Conservation (phyloP, 352 stramenopile genomes). For the Phytopythium mirpurense region DNA sequence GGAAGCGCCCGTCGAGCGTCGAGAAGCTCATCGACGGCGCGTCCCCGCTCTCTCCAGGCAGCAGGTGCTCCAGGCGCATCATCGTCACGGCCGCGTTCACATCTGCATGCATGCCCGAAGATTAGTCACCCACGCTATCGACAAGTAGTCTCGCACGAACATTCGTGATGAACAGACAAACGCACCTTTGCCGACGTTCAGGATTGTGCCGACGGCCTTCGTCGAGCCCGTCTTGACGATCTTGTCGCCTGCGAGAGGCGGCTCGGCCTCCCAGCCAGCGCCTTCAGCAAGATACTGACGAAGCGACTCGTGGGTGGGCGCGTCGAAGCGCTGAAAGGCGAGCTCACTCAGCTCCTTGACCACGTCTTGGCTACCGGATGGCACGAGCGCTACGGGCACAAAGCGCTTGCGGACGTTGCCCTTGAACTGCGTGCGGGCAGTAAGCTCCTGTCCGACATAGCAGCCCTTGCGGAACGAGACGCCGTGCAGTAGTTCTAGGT, state of each 20-base stretch:
- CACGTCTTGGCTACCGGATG: slow-evolving; percentile 41
- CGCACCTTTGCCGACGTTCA: slow-evolving; percentile 32
- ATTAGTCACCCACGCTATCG: not conserved
- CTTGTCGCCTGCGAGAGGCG: slow-evolving; percentile 33
- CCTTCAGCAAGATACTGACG: slow-evolving; percentile 39
- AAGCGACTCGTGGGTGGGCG: slow-evolving; percentile 24
- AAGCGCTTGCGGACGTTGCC: slow-evolving; percentile 82
- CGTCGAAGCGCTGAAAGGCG: slow-evolving; percentile 56
- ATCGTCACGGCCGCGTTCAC: slow-evolving; percentile 59
- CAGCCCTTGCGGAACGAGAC: slow-evolving; percentile 94
- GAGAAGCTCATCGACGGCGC: slow-evolving; percentile 49
- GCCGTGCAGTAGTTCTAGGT: slow-evolving; percentile 88
- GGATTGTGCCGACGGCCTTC: slow-evolving; percentile 58
- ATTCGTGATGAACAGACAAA: not conserved
- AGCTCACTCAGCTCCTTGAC: slow-evolving; percentile 41
- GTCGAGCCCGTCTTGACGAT: slow-evolving; percentile 47
- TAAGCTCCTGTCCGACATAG: slow-evolving; percentile 95
- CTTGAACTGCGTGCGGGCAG: slow-evolving; percentile 92
- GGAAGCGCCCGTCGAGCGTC: slow-evolving; percentile 59
- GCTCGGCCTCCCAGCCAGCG: slow-evolving; percentile 18
- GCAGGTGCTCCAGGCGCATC: slow-evolving; percentile 70
- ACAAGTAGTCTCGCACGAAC: not conserved
- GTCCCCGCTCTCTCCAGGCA: slow-evolving; percentile 35
- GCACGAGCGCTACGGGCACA: slow-evolving; percentile 65
- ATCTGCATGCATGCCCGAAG: slow-evolving; percentile 7